Percentiles rank a stretch among this genome's conserved stretches.
phyloP scores from a whole-genome alignment of 1,284 basidiomycete species.

The Vanrija sp. region DNA sequence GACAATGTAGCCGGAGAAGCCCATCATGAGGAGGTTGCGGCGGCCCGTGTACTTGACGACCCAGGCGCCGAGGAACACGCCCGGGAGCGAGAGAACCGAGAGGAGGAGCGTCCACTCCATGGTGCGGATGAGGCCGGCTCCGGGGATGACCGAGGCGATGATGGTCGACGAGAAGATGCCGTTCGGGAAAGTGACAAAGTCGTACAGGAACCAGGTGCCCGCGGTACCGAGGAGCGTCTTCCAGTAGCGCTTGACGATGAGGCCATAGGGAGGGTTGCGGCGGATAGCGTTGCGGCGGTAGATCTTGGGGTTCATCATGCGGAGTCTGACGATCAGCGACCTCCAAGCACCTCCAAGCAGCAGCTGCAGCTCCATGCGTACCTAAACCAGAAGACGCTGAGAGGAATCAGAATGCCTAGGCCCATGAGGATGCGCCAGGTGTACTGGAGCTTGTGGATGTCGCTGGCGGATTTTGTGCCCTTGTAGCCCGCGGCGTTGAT shows the following conservation, averaged over 20 bases:
- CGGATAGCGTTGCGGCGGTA: conserved; percentile 66
- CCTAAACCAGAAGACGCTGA: conserved; percentile 58
- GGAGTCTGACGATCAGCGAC: no score
- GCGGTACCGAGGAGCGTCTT: conserved; percentile 63
- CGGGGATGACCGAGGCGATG: conserved; percentile 39
- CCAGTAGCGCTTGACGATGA: conserved; percentile 67
- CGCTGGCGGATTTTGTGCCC: conserved; percentile 54
- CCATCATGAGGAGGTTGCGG: no score
- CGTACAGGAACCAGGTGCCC: conserved; percentile 72
- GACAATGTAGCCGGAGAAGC: conserved; percentile 52
- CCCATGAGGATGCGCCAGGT: conserved; percentile 75
- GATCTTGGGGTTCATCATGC: conserved; percentile 65
- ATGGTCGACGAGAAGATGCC: conserved; percentile 61
- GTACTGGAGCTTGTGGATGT: conserved; percentile 61
- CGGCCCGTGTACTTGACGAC: conserved; percentile 55
- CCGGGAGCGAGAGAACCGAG: conserved; percentile 64
- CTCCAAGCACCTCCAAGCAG: no score
- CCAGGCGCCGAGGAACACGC: conserved; percentile 59
- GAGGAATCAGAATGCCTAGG: conserved; percentile 63
- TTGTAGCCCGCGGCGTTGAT: conserved; percentile 44
- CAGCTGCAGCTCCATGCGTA: no score
- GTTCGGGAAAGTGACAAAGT: conserved; percentile 71
- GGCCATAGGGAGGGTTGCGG: conserved; percentile 48
- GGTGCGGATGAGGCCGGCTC: conserved; percentile 54
- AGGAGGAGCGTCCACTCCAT: conserved; percentile 63